phyloP scores from a whole-genome alignment of 371 early-diverging fungal species.

The Apophysomyces elegans region DNA sequence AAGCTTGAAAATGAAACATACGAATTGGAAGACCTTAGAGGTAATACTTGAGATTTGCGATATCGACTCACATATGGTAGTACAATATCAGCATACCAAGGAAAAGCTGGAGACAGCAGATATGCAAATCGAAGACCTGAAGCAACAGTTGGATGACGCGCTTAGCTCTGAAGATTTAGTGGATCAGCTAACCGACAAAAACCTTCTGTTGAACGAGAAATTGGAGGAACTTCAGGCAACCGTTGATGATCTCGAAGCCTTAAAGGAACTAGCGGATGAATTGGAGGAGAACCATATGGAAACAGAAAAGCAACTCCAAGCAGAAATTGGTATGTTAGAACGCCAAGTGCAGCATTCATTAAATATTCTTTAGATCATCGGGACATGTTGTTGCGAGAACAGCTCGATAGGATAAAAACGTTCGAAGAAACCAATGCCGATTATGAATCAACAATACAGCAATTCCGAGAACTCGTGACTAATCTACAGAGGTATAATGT shows the following conservation, averaged over 20 bases:
- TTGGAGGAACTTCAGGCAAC: slow-evolving; percentile 78
- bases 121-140: slow-evolving; percentile 79
- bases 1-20: slow-evolving; percentile 73
- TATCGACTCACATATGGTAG: slow-evolving; percentile 22
- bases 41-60: slow-evolving; percentile 6
- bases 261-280: slow-evolving; percentile 90
- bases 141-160: slow-evolving; percentile 82
- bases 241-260: slow-evolving; percentile 89
- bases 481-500: slow-evolving; percentile 66
- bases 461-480: slow-evolving; percentile 86
- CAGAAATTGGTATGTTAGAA: slow-evolving; percentile 64
- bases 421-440: slow-evolving; percentile 85
- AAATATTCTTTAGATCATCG: slow-evolving; percentile 53
- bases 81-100: slow-evolving; percentile 58
- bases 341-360: background rate
- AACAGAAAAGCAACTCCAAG: slow-evolving; percentile 82
- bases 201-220: slow-evolving; percentile 70
- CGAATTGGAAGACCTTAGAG: slow-evolving; percentile 55
- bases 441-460: slow-evolving; percentile 83
- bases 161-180: slow-evolving; percentile 82
- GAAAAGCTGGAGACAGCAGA: slow-evolving; percentile 71
- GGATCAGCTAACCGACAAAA: slow-evolving; percentile 80
- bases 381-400: slow-evolving; percentile 70
- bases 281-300: slow-evolving; percentile 90
- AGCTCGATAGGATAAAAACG: slow-evolving; percentile 57